These are phyloP conservation scores for Pseudonitzschia multistriata DNA, from an alignment of 108 stramenopile genomes.

Conservation along the genomic window DNA sequence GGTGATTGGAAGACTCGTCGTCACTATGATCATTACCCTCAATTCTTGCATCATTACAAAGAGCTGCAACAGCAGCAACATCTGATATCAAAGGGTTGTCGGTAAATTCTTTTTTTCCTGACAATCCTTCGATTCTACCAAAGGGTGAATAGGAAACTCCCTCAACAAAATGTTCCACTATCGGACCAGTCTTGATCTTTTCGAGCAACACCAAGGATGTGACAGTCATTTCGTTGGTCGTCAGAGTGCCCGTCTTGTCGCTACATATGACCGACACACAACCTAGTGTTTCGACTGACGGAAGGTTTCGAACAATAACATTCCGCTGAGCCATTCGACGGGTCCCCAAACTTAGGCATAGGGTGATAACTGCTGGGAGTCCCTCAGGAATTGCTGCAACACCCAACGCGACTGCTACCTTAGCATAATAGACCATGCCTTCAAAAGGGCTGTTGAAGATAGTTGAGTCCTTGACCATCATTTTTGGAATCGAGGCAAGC, in stretches of 20 bases:
- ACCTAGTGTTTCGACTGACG: constrained; percentile 96
- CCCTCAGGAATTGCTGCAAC: constrained; percentile 99
- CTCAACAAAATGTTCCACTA: constrained; percentile 63
- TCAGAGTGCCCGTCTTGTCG: constrained; percentile 99
- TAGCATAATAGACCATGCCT: constrained; percentile 93
- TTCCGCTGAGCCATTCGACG: constrained; percentile 88
- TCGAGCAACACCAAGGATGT: constrained; percentile 72
- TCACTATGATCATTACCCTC: constrained; percentile 55
- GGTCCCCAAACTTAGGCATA: constrained; percentile 94
- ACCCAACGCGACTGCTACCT: constrained; percentile 96
- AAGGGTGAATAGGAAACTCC: constrained; percentile 79
- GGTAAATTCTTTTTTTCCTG: constrained; percentile 36
- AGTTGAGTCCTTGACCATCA: constrained; percentile 50
- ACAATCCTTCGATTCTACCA: constrained; percentile 67
- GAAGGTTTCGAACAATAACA: constrained; percentile 86
- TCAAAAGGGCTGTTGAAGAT: constrained; percentile 71
- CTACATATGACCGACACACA: constrained; percentile 93
- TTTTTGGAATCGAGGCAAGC: constrained; percentile 86
- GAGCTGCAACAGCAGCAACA: constrained; percentile 65
- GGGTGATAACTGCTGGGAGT: constrained; percentile 95
- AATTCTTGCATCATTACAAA: constrained; percentile 86
- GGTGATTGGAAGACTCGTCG: constrained; percentile 15
- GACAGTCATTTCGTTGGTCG: constrained; percentile 98
- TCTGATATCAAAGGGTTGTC: constrained; percentile 52
- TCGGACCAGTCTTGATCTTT: not conserved